phyloP scores from a whole-genome alignment of 768 basidiomycete genomes.

The Neoboletus subvelutipes region DNA sequence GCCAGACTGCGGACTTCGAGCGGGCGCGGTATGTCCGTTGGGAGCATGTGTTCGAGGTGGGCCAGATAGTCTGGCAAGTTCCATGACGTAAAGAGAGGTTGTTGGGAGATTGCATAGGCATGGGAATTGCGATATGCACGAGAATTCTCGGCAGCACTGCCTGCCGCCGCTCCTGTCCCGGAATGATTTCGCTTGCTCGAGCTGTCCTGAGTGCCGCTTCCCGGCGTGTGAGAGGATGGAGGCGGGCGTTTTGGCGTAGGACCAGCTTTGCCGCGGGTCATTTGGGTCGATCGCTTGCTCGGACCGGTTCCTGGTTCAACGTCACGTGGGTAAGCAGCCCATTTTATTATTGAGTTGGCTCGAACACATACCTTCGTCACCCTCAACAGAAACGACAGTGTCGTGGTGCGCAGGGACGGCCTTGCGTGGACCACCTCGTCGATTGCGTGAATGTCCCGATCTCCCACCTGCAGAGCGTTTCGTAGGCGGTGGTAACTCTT shows the following conservation, averaged over 20 bases:
- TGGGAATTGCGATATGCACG: constrained; percentile 77
- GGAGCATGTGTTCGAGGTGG: constrained; percentile 82
- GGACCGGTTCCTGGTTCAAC: constrained; percentile 35
- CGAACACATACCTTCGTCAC: constrained; percentile 59
- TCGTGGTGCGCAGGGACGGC: constrained; percentile 22
- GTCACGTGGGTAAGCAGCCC: constrained; percentile 36
- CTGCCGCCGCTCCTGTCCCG: constrained; percentile 34
- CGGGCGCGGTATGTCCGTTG: constrained; percentile 70
- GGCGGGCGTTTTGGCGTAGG: constrained; percentile 33
- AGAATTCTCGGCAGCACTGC: constrained; percentile 47
- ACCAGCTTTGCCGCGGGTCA: constrained; percentile 37
- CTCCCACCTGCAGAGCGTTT: constrained; percentile 29
- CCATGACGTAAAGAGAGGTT: constrained; percentile 83
- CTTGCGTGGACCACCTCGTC: constrained; percentile 34
- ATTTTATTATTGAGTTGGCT: constrained; percentile 8
- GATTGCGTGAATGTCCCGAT: constrained; percentile 29
- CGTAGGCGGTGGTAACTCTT: constrained; percentile 42
- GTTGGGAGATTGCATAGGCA: constrained; percentile 76
- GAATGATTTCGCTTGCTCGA: constrained; percentile 50
- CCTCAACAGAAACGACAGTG: constrained; percentile 40
- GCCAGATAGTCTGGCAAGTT: constrained; percentile 90
- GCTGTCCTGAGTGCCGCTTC: constrained; percentile 42
- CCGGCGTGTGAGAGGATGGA: constrained; percentile 30
- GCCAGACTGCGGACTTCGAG: constrained; percentile 63
- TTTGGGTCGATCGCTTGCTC: constrained; percentile 40